phyloP scores from a whole-genome alignment of 768 basidiomycete genomes.

The Tephrocybe sp. region DNA sequence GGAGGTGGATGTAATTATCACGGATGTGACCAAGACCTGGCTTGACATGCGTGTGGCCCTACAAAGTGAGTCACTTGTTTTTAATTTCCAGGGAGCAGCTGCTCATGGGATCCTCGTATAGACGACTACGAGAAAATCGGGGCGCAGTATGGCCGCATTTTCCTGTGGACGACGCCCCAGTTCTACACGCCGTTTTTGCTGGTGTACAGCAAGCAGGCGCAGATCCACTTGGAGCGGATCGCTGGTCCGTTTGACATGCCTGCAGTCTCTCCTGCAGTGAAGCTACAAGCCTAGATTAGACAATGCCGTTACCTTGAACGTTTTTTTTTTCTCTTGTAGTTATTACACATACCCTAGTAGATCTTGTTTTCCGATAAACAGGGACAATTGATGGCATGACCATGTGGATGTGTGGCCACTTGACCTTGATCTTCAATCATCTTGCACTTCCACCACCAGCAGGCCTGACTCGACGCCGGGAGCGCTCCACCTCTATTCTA shows the following conservation, averaged over 20 bases:
- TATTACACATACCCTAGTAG: too few relatives aligned
- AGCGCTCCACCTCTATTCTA: constrained; percentile 15
- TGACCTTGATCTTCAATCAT: constrained; percentile 21
- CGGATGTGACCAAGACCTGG: constrained; percentile 72
- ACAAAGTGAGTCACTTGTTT: constrained; percentile 40
- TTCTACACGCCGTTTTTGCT: constrained; percentile 57
- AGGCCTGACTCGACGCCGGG: constrained; percentile 17
- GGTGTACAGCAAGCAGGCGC: constrained; percentile 23
- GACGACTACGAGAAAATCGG: constrained; percentile 69
- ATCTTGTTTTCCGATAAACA: constrained; percentile 2
- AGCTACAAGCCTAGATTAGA: constrained; percentile 4
- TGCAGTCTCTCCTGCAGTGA: constrained; percentile 4
- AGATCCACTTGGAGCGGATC: constrained; percentile 42
- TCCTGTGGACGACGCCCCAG: constrained; percentile 69
- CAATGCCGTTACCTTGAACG: constrained; percentile 3
- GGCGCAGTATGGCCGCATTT: constrained; percentile 61
- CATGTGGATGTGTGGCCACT: constrained; percentile 22
- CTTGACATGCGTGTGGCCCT: constrained; percentile 60
- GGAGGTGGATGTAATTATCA: constrained; percentile 77
- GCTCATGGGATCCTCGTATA: constrained; percentile 23
- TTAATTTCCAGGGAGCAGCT: not conserved
- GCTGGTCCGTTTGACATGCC: constrained; percentile 54
- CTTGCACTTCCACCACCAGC: not conserved
- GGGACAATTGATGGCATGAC: constrained; percentile 5
- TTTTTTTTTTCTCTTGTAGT: not conserved